Conservation (phyloP, 2,329 filamentous ascomycete genomes). For the Aspergillus nomiae region DNA sequence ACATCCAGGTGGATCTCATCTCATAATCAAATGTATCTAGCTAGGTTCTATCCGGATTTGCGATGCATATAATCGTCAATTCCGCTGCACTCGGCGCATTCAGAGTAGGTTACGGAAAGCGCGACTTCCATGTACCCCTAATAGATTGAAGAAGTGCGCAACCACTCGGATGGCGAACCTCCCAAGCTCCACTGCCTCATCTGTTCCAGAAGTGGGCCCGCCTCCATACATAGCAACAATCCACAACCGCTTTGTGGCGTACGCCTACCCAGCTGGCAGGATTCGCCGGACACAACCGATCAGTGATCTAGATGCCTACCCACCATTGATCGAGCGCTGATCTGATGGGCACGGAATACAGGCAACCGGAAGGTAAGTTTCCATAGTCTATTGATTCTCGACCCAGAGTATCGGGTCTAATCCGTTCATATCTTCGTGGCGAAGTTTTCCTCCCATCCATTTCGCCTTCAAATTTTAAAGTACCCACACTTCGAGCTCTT, state of each 20-base stretch:
- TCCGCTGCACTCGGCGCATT: neutral
- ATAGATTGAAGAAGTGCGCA: neutral
- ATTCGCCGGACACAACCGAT: neutral
- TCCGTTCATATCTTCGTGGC: neutral
- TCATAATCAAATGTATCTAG: neutral
- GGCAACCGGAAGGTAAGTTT: neutral
- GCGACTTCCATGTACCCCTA: neutral
- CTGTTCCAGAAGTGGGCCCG: neutral
- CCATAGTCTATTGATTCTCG: neutral
- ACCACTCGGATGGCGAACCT: slow-evolving; percentile 1
- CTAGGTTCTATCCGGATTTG: slow-evolving; percentile 5
- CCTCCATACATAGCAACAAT: neutral
- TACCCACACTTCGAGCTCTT: neutral
- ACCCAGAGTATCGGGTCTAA: neutral
- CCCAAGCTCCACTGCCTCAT: neutral
- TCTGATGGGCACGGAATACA: neutral
- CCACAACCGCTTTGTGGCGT: neutral
- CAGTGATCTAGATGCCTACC: neutral
- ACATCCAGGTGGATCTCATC: neutral
- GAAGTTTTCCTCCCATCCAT: neutral
- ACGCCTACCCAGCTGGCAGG: neutral
- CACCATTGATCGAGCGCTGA: neutral
- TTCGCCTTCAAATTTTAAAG: neutral
- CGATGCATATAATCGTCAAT: slow-evolving; percentile 5
- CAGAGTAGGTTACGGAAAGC: neutral